Base-by-base conservation (phyloP, 306 rosid species). In the Acacia acuminata region DNA sequence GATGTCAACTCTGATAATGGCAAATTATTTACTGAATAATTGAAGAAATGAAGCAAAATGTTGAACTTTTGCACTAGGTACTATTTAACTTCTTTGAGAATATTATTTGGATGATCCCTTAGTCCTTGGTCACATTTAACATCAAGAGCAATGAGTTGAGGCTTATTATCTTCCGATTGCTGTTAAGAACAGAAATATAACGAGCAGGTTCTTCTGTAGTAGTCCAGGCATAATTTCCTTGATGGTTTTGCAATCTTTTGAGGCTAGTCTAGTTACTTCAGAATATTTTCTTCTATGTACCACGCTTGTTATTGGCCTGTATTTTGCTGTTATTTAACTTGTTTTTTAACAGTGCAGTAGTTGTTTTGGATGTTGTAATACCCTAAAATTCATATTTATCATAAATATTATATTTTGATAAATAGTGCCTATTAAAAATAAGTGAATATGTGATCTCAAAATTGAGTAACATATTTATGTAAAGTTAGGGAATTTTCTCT, bases 341-440 rank as follows among this genome's bases (percentile, higher is more conserved):
- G 91, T 85, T 87, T 89, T 87, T 71, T 89, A 93, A 89, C 98
- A 92, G 99, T 89, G 90, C 99, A 94, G 99, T 87, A 94, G 98
- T 91, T 96, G 98, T 90, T 96, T 96, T 87, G 98, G 99, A 86
- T 91, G n/a, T n/a, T n/a, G n/a, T n/a, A n/a, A n/a, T n/a, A n/a
- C n/a, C n/a, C n/a, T n/a, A n/a, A n/a, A n/a, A n/a, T n/a, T n/a
- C n/a, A n/a, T n/a, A n/a, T n/a, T n/a, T n/a, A n/a, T n/a, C n/a
- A n/a, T n/a, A n/a, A n/a, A n/a, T n/a, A n/a, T n/a, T n/a, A n/a
- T n/a, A n/a, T n/a, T n/a, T n/a, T n/a, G n/a, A n/a, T n/a, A n/a
- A n/a, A n/a, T n/a, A n/a, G n/a, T n/a, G n/a, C n/a, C n/a, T n/a
- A n/a, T n/a, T n/a, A n/a, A n/a, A n/a, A n/a, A n/a, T n/a, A n/a